Percentiles rank a stretch among this genome's conserved stretches.
These are phyloP conservation scores for Aspergillus calidoustus DNA, from an alignment of 2,329 filamentous ascomycete genomes.

Conservation along the genomic window DNA sequence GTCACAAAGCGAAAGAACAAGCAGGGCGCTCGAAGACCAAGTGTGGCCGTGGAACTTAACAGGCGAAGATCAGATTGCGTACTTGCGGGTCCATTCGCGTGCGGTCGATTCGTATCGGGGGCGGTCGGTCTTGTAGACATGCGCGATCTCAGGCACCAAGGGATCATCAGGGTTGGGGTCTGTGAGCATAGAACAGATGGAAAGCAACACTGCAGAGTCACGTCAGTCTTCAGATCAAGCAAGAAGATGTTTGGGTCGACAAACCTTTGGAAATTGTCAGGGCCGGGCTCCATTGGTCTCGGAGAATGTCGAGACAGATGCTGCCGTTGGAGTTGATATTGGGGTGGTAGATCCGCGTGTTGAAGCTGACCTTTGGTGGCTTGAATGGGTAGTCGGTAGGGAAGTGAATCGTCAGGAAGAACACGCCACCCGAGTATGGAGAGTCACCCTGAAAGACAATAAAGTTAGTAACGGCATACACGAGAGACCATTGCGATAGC, in stretches of 20 bases:
- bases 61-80: conserved; percentile 74
- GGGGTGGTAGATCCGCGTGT: conserved; percentile 98
- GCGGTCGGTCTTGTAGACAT: conserved; percentile 99
- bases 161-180: conserved; percentile 99
- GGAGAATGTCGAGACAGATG: conserved; percentile 97
- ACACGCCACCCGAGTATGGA: conserved; percentile 96
- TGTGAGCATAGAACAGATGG: conserved; percentile 99
- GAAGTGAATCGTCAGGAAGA: conserved; percentile 99
- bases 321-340: conserved; percentile 99
- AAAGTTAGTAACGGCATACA: conserved; percentile 37
- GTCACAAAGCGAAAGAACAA: conserved; percentile 37
- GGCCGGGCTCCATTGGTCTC: conserved; percentile 98
- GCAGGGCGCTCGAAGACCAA: conserved; percentile 32
- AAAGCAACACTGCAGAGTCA: conserved; percentile 74
- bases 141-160: conserved; percentile 96
- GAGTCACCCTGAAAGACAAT: conserved; percentile 74
- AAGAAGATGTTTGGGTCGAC: conserved; percentile 22
- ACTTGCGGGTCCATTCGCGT: conserved; percentile 98
- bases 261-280: conserved; percentile 98
- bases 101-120: conserved; percentile 95
- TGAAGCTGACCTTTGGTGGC: conserved; percentile 99
- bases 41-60: conserved; percentile 30
- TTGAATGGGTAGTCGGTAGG: conserved; percentile 99
- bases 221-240: conserved; percentile 15
- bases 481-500: neutral